A percentile compares a stretch with the other conserved stretches of the same genome.
phyloP scores from a whole-genome alignment of 2,329 filamentous ascomycete species.

The Diaporthe sp. region DNA sequence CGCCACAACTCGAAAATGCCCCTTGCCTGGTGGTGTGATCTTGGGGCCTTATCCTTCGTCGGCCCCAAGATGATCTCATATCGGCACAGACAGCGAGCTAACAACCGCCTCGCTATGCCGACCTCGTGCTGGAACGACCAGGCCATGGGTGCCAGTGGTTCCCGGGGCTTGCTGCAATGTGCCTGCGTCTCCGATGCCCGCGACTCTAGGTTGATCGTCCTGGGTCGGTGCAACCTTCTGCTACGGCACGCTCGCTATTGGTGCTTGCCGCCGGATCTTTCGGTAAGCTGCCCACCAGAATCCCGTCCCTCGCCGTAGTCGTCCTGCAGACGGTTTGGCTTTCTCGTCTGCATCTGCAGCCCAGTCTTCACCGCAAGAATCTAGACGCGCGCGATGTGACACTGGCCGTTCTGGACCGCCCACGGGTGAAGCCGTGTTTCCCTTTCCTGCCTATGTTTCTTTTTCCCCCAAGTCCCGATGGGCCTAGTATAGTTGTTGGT shows the following conservation, averaged over 20 bases:
- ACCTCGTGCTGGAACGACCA: neutral
- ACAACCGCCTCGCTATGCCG: neutral
- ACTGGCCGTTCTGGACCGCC: neutral
- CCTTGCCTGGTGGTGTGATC: neutral
- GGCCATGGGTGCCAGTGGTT: neutral
- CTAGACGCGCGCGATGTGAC: neutral
- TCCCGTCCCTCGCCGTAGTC: neutral
- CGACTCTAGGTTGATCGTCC: conserved; percentile 1
- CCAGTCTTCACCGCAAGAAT: neutral
- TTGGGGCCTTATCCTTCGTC: neutral
- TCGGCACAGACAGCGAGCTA: neutral
- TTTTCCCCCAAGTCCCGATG: neutral
- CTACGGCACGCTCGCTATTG: neutral
- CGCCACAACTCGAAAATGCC: neutral
- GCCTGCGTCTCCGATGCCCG: neutral
- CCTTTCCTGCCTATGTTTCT: neutral
- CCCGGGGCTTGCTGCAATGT: neutral
- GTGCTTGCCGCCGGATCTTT: neutral
- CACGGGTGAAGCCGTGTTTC: neutral
- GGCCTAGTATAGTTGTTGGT: neutral
- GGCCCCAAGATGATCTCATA: neutral
- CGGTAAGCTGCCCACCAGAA: neutral
- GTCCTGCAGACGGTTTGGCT: conserved; percentile 8
- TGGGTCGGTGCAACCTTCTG: neutral
- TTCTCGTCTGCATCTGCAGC: neutral